Percentiles rank a stretch among this genome's conserved stretches.
Conservation (phyloP, 2,329 filamentous ascomycete genomes). For the Sclerotinia glacialis region DNA sequence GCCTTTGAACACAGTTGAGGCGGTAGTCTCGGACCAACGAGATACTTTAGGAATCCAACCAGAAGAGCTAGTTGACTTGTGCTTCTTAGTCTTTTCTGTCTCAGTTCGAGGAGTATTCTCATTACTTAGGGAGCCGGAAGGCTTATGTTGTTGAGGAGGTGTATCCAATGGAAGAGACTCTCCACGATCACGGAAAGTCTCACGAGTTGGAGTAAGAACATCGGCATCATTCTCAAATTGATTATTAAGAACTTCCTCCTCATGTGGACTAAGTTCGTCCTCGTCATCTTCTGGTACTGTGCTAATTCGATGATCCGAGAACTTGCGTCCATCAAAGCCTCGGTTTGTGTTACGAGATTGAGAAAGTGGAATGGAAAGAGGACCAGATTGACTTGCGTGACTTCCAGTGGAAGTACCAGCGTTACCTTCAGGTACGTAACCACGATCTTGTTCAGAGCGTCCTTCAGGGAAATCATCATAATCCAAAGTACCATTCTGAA, state of each 20-base stretch:
- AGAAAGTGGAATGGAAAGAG: constrained; percentile 59
- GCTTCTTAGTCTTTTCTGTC: constrained; percentile 73
- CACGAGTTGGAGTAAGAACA: constrained; percentile 59
- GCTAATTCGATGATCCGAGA: constrained; percentile 79
- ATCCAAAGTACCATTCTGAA: constrained; percentile 55
- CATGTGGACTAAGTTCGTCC: constrained; percentile 51
- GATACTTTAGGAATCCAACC: constrained; percentile 87
- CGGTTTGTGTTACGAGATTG: constrained; percentile 45
- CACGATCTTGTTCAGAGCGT: constrained; percentile 66
- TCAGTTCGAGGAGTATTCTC: constrained; percentile 71
- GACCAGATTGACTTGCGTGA: constrained; percentile 71
- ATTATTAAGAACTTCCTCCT: constrained; percentile 49
- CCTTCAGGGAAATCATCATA: constrained; percentile 63
- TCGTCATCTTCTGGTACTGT: constrained; percentile 84
- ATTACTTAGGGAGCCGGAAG: constrained; percentile 55
- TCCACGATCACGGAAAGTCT: constrained; percentile 51
- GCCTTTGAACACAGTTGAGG: constrained; percentile 78
- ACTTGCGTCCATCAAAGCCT: constrained; percentile 46
- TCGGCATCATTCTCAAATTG: constrained; percentile 59
- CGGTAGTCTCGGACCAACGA: constrained; percentile 94
- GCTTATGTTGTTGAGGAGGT: constrained; percentile 52
- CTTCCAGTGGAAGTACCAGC: constrained; percentile 72
- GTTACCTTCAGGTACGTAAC: constrained; percentile 81
- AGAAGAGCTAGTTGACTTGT: constrained; percentile 81
- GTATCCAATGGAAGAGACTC: constrained; percentile 55